A percentile compares a stretch with the other conserved stretches of the same genome.
Conservation (phyloP, 345 rosid genomes). For the Eucalyptus polyanthemos region DNA sequence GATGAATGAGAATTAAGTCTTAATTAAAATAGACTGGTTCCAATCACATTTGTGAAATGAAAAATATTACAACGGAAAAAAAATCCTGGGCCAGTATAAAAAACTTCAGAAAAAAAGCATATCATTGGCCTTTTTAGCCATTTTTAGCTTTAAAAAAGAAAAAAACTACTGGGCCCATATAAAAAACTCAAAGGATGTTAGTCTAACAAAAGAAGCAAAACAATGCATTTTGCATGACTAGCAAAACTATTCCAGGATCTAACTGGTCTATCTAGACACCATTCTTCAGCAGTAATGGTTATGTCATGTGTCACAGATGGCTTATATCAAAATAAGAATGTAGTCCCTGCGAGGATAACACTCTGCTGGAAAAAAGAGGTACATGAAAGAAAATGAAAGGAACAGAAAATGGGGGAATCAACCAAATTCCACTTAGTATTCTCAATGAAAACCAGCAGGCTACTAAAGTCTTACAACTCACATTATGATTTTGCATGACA, state of each 20-base stretch:
- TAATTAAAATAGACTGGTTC: too few species aligned
- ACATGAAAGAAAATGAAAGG: neutral
- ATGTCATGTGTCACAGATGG: neutral
- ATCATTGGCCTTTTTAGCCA: too few species aligned
- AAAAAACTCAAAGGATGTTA: too few species aligned
- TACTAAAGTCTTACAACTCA: slow-evolving; percentile 1
- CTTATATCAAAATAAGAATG: neutral
- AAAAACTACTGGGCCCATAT: too few species aligned
- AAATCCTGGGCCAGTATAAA: too few species aligned
- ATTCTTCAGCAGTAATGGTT: neutral
- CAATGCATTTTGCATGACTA: neutral
- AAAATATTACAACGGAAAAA: too few species aligned
- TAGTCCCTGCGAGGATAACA: neutral
- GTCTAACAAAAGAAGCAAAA: neutral
- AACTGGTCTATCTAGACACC: neutral
- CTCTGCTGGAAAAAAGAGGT: neutral
- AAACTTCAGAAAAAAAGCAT: too few species aligned
- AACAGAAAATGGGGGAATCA: neutral
- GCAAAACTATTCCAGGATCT: neutral
- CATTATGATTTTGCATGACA: too few species aligned
- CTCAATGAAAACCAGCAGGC: neutral
- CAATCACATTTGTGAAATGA: too few species aligned
- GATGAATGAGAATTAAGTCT: too few species aligned
- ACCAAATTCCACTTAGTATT: neutral
- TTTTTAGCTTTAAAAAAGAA: rapidly evolving